Evolutionary conservation across 2,329 filamentous ascomycete genomes (phyloP).

Genomic region (Aspergillus proliferans): DNA sequence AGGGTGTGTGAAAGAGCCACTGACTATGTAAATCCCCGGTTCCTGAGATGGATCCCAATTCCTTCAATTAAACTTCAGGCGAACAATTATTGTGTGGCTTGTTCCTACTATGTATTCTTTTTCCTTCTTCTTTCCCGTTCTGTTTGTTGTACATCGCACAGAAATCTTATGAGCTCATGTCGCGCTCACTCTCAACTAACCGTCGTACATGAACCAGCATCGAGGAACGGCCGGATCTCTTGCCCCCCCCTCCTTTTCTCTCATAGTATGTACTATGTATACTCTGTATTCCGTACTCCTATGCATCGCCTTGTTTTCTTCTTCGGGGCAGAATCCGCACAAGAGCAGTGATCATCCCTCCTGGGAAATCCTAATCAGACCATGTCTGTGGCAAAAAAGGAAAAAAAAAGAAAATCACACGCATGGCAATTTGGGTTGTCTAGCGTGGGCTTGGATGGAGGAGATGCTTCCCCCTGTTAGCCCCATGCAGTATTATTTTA

Average conservation of each 20-base stretch:
- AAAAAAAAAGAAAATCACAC: neutral
- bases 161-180: neutral
- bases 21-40: no score
- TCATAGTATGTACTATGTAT: neutral
- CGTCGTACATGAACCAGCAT: neutral
- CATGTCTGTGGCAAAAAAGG: neutral
- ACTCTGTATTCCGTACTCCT: neutral
- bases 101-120: no score
- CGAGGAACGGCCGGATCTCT: neutral
- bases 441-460: neutral
- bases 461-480: neutral
- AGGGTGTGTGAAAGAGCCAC: no score
- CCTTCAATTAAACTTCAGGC: no score
- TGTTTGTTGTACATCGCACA: no score
- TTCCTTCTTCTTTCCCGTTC: no score
- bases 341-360: neutral
- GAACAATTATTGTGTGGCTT: no score
- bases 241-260: neutral
- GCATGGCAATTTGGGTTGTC: neutral
- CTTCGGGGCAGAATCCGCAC: neutral
- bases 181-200: neutral
- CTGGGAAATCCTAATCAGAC: neutral
- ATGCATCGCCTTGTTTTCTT: neutral
- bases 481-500: neutral
- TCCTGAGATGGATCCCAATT: no score